Conservation (phyloP, 768 basidiomycete species). For the Hygrophoropsis aurantiaca region DNA sequence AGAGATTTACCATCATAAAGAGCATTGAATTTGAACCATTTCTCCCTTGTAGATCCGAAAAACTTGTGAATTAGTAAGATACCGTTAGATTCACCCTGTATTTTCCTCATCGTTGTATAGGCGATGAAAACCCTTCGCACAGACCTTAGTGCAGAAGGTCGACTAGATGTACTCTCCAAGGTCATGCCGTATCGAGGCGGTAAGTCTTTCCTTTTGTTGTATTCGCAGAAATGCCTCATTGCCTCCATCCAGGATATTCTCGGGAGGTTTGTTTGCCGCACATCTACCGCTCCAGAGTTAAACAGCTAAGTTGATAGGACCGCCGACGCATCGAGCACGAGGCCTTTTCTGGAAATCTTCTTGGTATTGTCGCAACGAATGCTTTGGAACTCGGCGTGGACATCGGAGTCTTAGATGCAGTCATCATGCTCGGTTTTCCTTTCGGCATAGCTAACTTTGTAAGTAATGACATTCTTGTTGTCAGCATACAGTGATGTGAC, state of each 20-base stretch:
- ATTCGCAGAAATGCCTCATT: not conserved
- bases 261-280: slow-evolving; percentile 46
- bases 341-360: slow-evolving; percentile 79
- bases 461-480: slow-evolving; percentile 19
- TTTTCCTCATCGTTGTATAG: slow-evolving; percentile 36
- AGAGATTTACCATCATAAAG: not conserved
- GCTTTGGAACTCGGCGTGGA: slow-evolving; percentile 92
- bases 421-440: slow-evolving; percentile 88
- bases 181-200: slow-evolving; percentile 87
- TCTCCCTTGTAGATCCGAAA: slow-evolving; percentile 60
- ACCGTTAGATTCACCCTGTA: not conserved
- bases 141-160: slow-evolving; percentile 71
- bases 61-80: slow-evolving; percentile 73
- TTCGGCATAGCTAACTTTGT: slow-evolving; percentile 79
- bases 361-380: slow-evolving; percentile 88
- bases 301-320: slow-evolving; percentile 47
- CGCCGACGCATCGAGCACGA: slow-evolving; percentile 82
- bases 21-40: not conserved
- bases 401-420: slow-evolving; percentile 85
- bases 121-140: slow-evolving; percentile 76
- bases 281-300: not conserved
- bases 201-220: slow-evolving; percentile 25
- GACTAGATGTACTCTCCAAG: slow-evolving; percentile 69
- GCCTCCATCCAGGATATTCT: slow-evolving; percentile 57
- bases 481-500: not conserved